Percentiles rank a stretch among this genome's conserved stretches.
Conservation (phyloP, 2,329 filamentous ascomycete species). For the Talaromyces sp. region DNA sequence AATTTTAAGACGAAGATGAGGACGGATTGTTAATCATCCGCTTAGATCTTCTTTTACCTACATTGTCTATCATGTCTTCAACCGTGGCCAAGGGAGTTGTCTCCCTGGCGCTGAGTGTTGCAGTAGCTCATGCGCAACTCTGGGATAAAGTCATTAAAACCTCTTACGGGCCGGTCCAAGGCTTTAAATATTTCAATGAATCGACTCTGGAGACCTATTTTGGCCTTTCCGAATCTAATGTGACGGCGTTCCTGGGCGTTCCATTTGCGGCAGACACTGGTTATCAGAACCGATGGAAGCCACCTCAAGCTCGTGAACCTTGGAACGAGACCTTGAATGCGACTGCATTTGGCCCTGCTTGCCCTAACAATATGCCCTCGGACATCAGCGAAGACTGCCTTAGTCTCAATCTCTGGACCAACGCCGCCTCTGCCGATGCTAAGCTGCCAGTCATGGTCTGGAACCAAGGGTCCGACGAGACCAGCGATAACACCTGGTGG, state of each 20-base stretch:
- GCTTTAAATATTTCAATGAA: slow-evolving; percentile 19
- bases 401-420: slow-evolving; percentile 28
- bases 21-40: too few relatives aligned
- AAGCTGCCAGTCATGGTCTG: slow-evolving; percentile 26
- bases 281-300: slow-evolving; percentile 23
- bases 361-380: slow-evolving; percentile 13
- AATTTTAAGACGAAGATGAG: neutral
- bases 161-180: slow-evolving; percentile 16
- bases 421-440: slow-evolving; percentile 15
- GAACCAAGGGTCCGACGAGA: slow-evolving; percentile 25
- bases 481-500: slow-evolving; percentile 19
- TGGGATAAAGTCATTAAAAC: slow-evolving; percentile 17
- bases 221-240: slow-evolving; percentile 15
- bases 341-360: slow-evolving; percentile 18
- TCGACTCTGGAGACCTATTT: slow-evolving; percentile 16
- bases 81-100: neutral
- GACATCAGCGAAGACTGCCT: slow-evolving; percentile 29
- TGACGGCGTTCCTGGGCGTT: slow-evolving; percentile 21
- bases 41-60: too few relatives aligned
- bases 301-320: slow-evolving; percentile 18
- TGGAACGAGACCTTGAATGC: slow-evolving; percentile 20
- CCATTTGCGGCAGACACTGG: slow-evolving; percentile 24
- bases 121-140: slow-evolving; percentile 15
- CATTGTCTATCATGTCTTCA: neutral
- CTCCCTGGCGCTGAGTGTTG: slow-evolving; percentile 5